Conservation (phyloP, 2,329 filamentous ascomycete species). For the Cladobotryum protrusum region DNA sequence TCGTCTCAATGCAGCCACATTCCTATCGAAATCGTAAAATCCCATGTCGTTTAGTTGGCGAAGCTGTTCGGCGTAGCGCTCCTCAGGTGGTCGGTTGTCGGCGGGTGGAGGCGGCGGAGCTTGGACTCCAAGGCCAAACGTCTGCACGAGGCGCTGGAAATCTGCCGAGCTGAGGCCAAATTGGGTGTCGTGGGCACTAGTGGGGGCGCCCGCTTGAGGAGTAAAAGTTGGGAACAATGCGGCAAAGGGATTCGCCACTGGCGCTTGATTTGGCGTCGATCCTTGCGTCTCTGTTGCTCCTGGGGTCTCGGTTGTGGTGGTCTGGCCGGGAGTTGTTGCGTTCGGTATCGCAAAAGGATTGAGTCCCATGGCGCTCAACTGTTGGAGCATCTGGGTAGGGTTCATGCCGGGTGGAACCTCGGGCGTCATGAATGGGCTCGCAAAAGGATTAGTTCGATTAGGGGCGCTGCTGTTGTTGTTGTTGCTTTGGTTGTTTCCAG, state of each 20-base stretch:
- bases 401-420: conserved; percentile 15
- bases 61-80: conserved; percentile 84
- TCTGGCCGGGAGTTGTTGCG: conserved; percentile 20
- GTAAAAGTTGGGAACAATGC: conserved; percentile 47
- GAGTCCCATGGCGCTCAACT: conserved; percentile 23
- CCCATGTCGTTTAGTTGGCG: conserved; percentile 97
- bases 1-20: conserved; percentile 79
- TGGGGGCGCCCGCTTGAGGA: conserved; percentile 9
- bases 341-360: conserved; percentile 30
- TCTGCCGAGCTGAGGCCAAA: conserved; percentile 49
- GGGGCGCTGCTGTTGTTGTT: conserved; percentile 14
- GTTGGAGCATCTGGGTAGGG: conserved; percentile 24
- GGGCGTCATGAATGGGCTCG: conserved; percentile 21
- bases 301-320: conserved; percentile 21
- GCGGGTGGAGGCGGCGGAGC: conserved; percentile 52
- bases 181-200: conserved; percentile 29
- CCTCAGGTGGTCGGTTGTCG: conserved; percentile 87
- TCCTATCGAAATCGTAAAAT: conserved; percentile 93
- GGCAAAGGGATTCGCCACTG: conserved; percentile 58
- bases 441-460: conserved; percentile 36
- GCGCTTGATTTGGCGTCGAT: conserved; percentile 27
- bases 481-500: conserved; percentile 25
- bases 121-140: conserved; percentile 33
- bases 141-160: conserved; percentile 48
- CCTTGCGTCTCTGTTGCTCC: conserved; percentile 17